These are phyloP conservation scores for Saccharomycopsis fibuligera DNA, from an alignment of 805 yeast species.

Conservation along the genomic window DNA sequence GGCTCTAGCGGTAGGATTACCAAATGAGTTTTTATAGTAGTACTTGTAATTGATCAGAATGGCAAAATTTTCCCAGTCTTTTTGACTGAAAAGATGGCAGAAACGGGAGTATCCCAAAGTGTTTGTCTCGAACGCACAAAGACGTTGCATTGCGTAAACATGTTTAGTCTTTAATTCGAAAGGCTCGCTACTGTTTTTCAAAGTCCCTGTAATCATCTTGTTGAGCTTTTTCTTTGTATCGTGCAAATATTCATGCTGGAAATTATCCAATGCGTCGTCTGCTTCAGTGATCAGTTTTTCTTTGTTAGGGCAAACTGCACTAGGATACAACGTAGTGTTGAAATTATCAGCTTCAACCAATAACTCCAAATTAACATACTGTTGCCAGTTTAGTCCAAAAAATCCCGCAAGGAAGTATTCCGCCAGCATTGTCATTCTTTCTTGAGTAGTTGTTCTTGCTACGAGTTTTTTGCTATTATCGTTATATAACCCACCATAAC, in stretches of 20 bases:
- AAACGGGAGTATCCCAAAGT: conserved; percentile 60
- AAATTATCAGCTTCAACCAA: conserved; percentile 18
- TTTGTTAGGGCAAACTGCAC: conserved; percentile 6
- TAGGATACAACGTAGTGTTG: conserved; percentile 20
- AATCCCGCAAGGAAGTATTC: conserved; percentile 42
- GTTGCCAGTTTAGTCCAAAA: conserved; percentile 30
- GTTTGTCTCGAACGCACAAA: conserved; percentile 73
- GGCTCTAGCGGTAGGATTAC: conserved; percentile 48
- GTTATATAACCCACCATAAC: conserved; percentile 17
- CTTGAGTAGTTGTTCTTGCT: conserved; percentile 36
- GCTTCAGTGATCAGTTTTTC: too few relatives aligned
- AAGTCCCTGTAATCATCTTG: conserved; percentile 12
- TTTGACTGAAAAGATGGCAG: conserved; percentile 60
- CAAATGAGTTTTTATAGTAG: conserved; percentile 54
- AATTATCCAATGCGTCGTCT: neutral
- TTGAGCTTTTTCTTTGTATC: conserved; percentile 4
- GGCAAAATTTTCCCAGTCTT: conserved; percentile 56
- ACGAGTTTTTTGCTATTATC: conserved; percentile 14
- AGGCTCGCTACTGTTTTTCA: conserved; percentile 53
- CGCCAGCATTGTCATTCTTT: conserved; percentile 42
- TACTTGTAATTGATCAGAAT: conserved; percentile 53
- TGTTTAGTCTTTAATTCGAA: conserved; percentile 30
- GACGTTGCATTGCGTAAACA: conserved; percentile 43
- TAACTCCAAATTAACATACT: conserved; percentile 19
- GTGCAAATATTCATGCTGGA: conserved; percentile 1